Percentiles rank a stretch among this genome's conserved stretches.
phyloP scores from a whole-genome alignment of 129 eudicot species.

The Flaveria sonorensis region DNA sequence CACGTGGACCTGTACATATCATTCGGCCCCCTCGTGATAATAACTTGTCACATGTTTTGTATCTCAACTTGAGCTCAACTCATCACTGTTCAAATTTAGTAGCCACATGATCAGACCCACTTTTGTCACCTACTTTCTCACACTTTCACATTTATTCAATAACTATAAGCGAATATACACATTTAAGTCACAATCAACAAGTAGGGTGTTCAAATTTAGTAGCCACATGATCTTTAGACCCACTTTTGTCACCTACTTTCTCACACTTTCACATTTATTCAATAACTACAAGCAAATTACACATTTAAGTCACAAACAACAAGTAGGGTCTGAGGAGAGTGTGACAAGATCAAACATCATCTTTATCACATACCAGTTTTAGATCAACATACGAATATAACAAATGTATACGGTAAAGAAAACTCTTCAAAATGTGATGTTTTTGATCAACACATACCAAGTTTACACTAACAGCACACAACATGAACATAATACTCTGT shows the following conservation, averaged over 20 bases:
- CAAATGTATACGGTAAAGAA: neutral
- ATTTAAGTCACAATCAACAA: too few relatives aligned
- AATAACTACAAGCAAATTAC: neutral
- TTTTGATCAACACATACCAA: conserved; percentile 11
- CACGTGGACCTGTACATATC: conserved; percentile 5
- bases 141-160: too few relatives aligned
- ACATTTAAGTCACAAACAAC: too few relatives aligned
- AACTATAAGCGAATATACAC: too few relatives aligned
- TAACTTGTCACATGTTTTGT: neutral
- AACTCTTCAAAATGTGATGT: neutral
- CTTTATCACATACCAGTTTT: too few relatives aligned
- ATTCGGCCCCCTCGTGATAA: conserved; percentile 12
- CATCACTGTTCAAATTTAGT: conserved; percentile 14
- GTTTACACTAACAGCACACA: conserved; percentile 8
- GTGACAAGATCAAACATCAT: too few relatives aligned
- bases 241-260: neutral
- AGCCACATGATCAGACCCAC: too few relatives aligned
- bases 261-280: neutral
- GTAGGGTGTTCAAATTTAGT: too few relatives aligned
- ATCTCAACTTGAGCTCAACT: neutral
- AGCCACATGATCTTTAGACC: neutral
- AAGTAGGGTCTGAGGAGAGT: too few relatives aligned
- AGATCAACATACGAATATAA: neutral
- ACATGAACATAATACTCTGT: neutral
- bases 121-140: too few relatives aligned